Base-by-base conservation (phyloP, 2,329 filamentous ascomycete species). In the Botryosphaeria agaves region DNA sequence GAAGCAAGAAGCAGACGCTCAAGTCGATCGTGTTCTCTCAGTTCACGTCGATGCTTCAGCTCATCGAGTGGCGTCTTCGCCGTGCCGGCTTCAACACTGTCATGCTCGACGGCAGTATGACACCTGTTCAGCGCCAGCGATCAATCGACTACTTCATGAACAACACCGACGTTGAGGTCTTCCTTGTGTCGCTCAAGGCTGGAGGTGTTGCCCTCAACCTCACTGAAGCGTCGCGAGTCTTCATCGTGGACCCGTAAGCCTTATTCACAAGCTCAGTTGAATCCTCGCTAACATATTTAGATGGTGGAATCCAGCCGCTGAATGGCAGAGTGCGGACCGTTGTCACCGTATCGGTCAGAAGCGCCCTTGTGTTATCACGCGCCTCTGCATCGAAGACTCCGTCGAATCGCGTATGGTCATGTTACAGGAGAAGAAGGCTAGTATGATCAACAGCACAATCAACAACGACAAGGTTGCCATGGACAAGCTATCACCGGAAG, bases 301-400 rank as follows among this genome's bases (percentile, higher is more conserved):
- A 42, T 95, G 89, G 89, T 98, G 89, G 89, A 95, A 95, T 43
- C 89, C 89, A n/a, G 85, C 85, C n/a, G 87, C 87, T 0, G 89
- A 98, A 57, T 98, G 89, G 89, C 89, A 98, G 56, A 89, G 80
- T 37, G 89, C 89, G 3, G 89, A 98, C 38, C 59, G 61, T 29
- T 64, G 61, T 41, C 89, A 95, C 56, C 84, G 89, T 33, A 98
- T 95, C 42, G 89, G 89, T 18, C 89, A 98, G 59, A 81, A 76
- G 28, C 78, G 89, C 5, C 87, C 87, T 17, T 95, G 89, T 50
- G 82, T 82, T 20, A 92, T 98, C 43, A 95, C 85, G 1, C 75
- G 89, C 17, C 70, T 98, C 7, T 91, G 84, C 48, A 94, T 98
- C 37, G 87, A 98, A 51, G 89, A 98, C 50, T 92, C 82, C 1